Evolutionary conservation across 2,329 filamentous ascomycete genomes (phyloP).

Genomic region (Penicillium sp.): DNA sequence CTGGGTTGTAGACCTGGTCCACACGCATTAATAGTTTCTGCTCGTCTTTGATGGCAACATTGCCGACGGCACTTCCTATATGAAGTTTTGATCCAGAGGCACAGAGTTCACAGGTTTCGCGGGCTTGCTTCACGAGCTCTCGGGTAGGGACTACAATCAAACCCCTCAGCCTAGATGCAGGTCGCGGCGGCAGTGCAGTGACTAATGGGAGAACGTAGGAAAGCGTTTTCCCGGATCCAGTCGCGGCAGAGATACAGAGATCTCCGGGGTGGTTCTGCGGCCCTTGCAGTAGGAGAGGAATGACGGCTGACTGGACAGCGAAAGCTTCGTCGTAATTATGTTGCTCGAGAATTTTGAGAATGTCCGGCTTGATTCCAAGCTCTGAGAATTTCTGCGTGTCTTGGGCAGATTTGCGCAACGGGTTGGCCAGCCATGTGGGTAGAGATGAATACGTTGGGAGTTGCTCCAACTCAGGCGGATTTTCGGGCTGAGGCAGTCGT

Average conservation of each 20-base stretch:
- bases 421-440: slow-evolving; percentile 74
- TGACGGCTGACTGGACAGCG: slow-evolving; percentile 72
- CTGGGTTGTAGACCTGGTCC: slow-evolving; percentile 66
- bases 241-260: slow-evolving; percentile 84
- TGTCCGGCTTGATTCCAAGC: slow-evolving; percentile 60
- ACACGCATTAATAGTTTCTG: slow-evolving; percentile 60
- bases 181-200: slow-evolving; percentile 64
- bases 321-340: slow-evolving; percentile 69
- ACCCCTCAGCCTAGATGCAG: slow-evolving; percentile 66
- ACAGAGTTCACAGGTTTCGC: slow-evolving; percentile 72
- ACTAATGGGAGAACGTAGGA: slow-evolving; percentile 86
- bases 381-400: slow-evolving; percentile 59
- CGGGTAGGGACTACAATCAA: slow-evolving; percentile 86
- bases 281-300: slow-evolving; percentile 72
- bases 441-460: slow-evolving; percentile 71
- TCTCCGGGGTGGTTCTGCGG: slow-evolving; percentile 65
- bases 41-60: slow-evolving; percentile 66
- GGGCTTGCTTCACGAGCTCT: slow-evolving; percentile 82
- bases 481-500: slow-evolving; percentile 70
- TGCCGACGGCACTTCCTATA: slow-evolving; percentile 79
- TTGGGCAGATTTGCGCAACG: slow-evolving; percentile 63
- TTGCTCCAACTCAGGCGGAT: slow-evolving; percentile 54
- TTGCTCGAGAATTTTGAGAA: slow-evolving; percentile 60
- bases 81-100: slow-evolving; percentile 67
- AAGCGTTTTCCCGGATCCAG: slow-evolving; percentile 91